Percentiles rank a stretch among this genome's conserved stretches.
phyloP scores from a whole-genome alignment of 2,329 filamentous ascomycete species.

The Ophiostoma quercus region DNA sequence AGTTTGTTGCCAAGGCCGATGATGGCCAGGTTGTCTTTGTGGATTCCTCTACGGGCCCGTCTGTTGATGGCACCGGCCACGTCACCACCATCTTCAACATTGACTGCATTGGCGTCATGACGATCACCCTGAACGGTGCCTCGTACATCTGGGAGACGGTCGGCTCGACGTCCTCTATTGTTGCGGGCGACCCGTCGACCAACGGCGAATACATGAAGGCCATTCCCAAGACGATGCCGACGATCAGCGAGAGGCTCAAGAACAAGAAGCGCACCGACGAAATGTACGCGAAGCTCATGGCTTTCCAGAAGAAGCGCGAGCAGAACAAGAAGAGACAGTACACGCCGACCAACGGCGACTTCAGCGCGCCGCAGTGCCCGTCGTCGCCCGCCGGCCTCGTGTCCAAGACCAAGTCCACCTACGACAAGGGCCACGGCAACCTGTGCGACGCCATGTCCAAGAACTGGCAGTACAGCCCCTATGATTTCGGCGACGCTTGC shows the following conservation, averaged over 20 bases:
- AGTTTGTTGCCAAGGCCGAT: not conserved
- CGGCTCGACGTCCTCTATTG: constrained; percentile 10
- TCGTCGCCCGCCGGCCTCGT: constrained; percentile 9
- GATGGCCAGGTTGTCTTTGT: constrained; percentile 19
- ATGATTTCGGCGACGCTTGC: constrained; percentile 21
- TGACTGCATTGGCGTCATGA: constrained; percentile 19
- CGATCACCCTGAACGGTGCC: constrained; percentile 17
- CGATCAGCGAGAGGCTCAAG: constrained; percentile 10
- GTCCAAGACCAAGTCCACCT: constrained; percentile 16
- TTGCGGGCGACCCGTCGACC: constrained; percentile 4
- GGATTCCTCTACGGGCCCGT: constrained; percentile 16
- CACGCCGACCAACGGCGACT: constrained; percentile 21
- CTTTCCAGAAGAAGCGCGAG: not conserved
- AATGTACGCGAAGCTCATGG: constrained; percentile 18
- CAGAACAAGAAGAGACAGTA: constrained; percentile 12
- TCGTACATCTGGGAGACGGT: not conserved
- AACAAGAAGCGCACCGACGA: constrained; percentile 14
- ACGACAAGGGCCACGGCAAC: constrained; percentile 20
- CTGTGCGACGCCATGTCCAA: constrained; percentile 21
- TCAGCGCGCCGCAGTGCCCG: constrained; percentile 20
- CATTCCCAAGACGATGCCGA: constrained; percentile 18
- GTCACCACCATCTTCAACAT: constrained; percentile 21
- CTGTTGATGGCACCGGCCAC: constrained; percentile 9
- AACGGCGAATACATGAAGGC: constrained; percentile 18
- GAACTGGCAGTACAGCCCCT: constrained; percentile 20